Evolutionary conservation across 345 rosid species (phyloP).

Genomic region (Citrus sinensis): DVS_A1.0 CM039167.1:25171001-25171500

Average conservation of each 20-base stretch:
- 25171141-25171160: constrained; percentile 19
- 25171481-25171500: neutral
- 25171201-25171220: constrained; percentile 9
- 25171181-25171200: constrained; percentile 22
- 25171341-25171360: constrained; percentile 2
- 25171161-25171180: constrained; percentile 3
- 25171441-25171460: neutral
- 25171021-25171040: neutral
- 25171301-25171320: constrained; percentile 20
- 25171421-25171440: neutral
- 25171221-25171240: neutral
- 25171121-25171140: constrained; percentile 9
- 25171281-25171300: constrained; percentile 9
- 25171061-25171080: constrained; percentile 19
- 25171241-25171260: constrained; percentile 11
- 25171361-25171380: constrained; percentile 26
- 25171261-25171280: neutral
- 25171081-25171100: constrained; percentile 25
- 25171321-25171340: constrained; percentile 31
- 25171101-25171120: constrained; percentile 7
- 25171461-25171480: too few species aligned
- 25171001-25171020: neutral
- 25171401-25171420: neutral
- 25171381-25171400: constrained; percentile 11
- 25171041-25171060: neutral